Conservation (phyloP, 495 filamentous ascomycete species). For the Stereocaulon alpinum region DNA sequence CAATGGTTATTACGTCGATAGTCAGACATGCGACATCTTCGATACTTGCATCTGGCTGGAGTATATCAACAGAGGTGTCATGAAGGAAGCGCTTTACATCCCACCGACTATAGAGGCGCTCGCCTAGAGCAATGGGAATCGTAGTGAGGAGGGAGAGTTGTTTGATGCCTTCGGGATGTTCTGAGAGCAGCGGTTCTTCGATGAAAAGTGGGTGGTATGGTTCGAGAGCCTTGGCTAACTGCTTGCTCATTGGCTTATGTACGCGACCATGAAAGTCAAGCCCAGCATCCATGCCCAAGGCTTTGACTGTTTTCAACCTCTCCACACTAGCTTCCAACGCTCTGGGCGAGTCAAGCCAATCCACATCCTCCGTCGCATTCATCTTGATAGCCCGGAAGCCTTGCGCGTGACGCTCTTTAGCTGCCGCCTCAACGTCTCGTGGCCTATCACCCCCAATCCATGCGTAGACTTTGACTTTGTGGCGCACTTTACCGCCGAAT, state of each 20-base stretch:
- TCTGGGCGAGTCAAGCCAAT: slow-evolving; percentile 66
- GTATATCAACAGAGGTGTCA: slow-evolving; percentile 56
- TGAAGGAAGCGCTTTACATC: slow-evolving; percentile 67
- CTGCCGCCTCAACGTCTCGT: slow-evolving; percentile 53
- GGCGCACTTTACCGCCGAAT: slow-evolving; percentile 64
- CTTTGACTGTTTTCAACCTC: slow-evolving; percentile 57
- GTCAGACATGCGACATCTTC: background rate
- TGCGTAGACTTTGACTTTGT: slow-evolving; percentile 69
- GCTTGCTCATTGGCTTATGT: slow-evolving; percentile 75
- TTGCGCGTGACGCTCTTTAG: slow-evolving; percentile 55
- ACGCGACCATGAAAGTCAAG: slow-evolving; percentile 73
- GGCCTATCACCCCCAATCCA: slow-evolving; percentile 84
- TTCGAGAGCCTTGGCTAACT: slow-evolving; percentile 60
- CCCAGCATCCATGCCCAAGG: slow-evolving; percentile 58
- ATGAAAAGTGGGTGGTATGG: slow-evolving; percentile 68
- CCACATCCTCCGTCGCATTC: slow-evolving; percentile 71
- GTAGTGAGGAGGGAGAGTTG: slow-evolving; percentile 50
- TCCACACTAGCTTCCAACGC: slow-evolving; percentile 56
- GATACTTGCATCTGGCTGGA: slow-evolving; percentile 51
- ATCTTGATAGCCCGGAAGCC: slow-evolving; percentile 69
- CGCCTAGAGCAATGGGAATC: slow-evolving; percentile 64
- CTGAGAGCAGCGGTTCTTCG: slow-evolving; percentile 65
- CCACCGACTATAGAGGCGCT: slow-evolving; percentile 66
- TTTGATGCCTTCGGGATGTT: slow-evolving; percentile 61
- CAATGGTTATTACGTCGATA: background rate